phyloP scores from a whole-genome alignment of 225 moss, liverwort and hornwort species.

The Climacium dendroides region DNA sequence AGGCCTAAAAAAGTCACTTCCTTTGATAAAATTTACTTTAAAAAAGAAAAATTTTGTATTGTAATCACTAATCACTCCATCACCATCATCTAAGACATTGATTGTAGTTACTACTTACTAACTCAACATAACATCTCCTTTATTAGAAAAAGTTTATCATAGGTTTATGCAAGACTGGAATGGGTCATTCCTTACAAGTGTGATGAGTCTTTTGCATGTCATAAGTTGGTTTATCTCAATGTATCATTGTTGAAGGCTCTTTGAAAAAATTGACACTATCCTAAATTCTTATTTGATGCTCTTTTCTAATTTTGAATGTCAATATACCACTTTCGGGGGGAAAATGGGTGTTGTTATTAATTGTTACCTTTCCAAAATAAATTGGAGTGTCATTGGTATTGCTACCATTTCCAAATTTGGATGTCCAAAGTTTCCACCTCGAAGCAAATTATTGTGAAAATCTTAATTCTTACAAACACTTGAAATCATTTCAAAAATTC shows the following conservation, averaged over 20 bases:
- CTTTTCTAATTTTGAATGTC: not conserved
- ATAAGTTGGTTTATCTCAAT: no score
- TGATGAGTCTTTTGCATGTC: no score
- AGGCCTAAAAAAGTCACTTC: not conserved
- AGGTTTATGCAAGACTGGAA: not conserved
- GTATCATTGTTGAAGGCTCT: no score
- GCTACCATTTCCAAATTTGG: not conserved
- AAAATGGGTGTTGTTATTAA: not conserved
- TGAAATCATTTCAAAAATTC: not conserved
- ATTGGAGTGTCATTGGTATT: not conserved
- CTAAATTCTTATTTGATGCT: not conserved
- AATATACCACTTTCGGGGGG: rapidly evolving
- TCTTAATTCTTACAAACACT: not conserved
- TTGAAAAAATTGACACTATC: not conserved
- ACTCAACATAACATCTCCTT: not conserved
- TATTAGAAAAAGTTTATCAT: not conserved
- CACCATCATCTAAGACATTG: not conserved
- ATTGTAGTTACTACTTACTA: no score
- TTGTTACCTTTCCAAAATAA: not conserved
- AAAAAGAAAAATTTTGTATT: not conserved
- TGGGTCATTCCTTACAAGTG: rapidly evolving
- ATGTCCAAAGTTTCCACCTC: not conserved
- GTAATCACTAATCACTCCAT: not conserved
- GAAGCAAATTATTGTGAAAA: not conserved
- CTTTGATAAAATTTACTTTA: rapidly evolving